A percentile compares a stretch with the other conserved stretches of the same genome.
Evolutionary conservation across 306 rosid genomes (phyloP).

Genomic region (Cicer chorassanicum): DNA sequence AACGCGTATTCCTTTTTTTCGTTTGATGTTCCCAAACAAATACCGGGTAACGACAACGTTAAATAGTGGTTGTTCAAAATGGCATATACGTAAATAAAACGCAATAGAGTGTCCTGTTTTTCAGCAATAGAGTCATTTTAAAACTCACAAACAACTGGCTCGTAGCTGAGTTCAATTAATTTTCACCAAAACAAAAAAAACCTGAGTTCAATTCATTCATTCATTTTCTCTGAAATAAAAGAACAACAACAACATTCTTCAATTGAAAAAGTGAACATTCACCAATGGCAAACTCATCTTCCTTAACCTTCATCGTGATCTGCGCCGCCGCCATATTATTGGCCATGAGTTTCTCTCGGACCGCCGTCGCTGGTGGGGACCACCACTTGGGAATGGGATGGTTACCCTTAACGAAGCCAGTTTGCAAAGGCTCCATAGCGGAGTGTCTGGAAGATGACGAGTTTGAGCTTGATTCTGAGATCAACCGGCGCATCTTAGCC

Average conservation of each 20-base stretch:
- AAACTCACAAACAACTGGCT: no score
- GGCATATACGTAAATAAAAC: slow-evolving; percentile 51
- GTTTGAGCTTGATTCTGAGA: slow-evolving; percentile 83
- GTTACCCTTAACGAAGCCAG: slow-evolving; percentile 46
- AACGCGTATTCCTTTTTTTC: no score
- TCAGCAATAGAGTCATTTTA: background rate
- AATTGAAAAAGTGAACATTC: background rate
- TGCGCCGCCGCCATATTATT: slow-evolving; percentile 55
- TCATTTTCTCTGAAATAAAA: background rate
- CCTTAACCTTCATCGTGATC: slow-evolving; percentile 52
- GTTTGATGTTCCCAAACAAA: no score
- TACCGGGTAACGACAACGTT: no score
- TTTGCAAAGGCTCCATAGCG: slow-evolving; percentile 68
- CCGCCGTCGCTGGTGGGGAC: slow-evolving; percentile 50
- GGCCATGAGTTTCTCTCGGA: slow-evolving; percentile 43
- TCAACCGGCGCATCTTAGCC: slow-evolving; percentile 92
- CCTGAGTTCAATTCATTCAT: background rate
- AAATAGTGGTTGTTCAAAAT: background rate
- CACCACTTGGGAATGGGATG: slow-evolving; percentile 50
- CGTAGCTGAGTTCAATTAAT: background rate
- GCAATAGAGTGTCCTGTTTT: slow-evolving; percentile 20
- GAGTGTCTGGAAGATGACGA: slow-evolving; percentile 70
- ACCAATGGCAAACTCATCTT: slow-evolving; percentile 54
- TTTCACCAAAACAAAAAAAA: no score
- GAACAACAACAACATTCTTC: background rate